These are phyloP conservation scores for Penicillium cinerascens DNA, from an alignment of 495 filamentous ascomycete genomes.

Conservation along the genomic window DNA sequence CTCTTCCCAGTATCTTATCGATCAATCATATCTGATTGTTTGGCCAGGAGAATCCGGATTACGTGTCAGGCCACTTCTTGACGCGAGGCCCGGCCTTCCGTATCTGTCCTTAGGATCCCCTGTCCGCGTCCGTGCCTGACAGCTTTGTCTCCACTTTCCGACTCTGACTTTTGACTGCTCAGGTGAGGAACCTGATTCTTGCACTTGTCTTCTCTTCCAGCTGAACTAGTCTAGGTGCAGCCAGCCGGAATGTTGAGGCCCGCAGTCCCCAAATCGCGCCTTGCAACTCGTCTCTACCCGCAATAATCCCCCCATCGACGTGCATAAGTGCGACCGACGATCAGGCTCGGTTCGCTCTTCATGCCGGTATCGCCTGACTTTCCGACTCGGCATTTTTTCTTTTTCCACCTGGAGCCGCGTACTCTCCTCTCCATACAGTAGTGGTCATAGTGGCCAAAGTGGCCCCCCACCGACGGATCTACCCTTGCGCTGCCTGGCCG, in stretches of 20 bases:
- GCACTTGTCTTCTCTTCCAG: background rate
- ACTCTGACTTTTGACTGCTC: background rate
- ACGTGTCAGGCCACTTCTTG: background rate
- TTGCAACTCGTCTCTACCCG: slow-evolving; percentile 13
- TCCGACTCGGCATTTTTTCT: background rate
- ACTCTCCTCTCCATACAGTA: slow-evolving; percentile 11
- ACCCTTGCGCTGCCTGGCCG: slow-evolving; percentile 11
- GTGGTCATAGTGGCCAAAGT: background rate
- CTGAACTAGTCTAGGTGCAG: background rate
- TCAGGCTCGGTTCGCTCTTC: slow-evolving; percentile 20
- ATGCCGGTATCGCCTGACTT: background rate
- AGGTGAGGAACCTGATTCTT: background rate
- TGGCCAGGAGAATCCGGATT: background rate
- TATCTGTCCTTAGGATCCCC: background rate
- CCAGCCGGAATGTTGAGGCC: slow-evolving; percentile 22
- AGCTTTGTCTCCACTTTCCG: slow-evolving; percentile 9
- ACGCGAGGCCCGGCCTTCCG: background rate
- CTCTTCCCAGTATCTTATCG: slow-evolving; percentile 22
- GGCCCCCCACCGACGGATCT: slow-evolving; percentile 12
- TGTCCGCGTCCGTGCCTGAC: slow-evolving; percentile 4
- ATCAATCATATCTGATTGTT: slow-evolving; percentile 24
- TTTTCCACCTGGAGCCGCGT: slow-evolving; percentile 17
- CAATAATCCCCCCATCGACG: slow-evolving; percentile 28
- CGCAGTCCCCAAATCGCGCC: slow-evolving; percentile 17
- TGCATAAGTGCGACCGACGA: slow-evolving; percentile 43